Evolutionary conservation across 345 rosid species (phyloP).

Genomic region (Populus alba): DNA sequence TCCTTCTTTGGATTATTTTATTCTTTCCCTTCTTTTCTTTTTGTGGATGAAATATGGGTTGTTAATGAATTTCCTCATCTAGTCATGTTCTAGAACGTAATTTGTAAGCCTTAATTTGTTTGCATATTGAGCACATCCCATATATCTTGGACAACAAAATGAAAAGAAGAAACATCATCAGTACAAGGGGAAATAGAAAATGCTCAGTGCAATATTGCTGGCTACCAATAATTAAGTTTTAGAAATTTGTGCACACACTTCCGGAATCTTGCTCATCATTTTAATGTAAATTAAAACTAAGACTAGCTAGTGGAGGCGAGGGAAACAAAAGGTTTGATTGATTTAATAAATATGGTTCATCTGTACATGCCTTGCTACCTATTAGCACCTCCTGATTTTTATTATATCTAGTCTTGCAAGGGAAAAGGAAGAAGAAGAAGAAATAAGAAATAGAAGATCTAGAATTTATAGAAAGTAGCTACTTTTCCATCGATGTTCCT

Average conservation of each 20-base stretch:
- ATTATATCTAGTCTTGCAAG: constrained; percentile 13
- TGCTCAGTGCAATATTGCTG: neutral
- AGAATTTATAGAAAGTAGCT: neutral
- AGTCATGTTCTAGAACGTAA: neutral
- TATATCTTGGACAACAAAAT: neutral
- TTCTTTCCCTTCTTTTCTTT: neutral
- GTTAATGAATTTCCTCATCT: neutral
- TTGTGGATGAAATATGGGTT: neutral
- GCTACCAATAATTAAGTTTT: neutral
- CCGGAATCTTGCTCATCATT: neutral
- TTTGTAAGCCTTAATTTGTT: neutral
- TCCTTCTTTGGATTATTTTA: neutral
- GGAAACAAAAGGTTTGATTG: constrained; percentile 1
- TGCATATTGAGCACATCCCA: neutral
- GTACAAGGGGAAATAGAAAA: neutral
- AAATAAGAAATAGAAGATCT: neutral
- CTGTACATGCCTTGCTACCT: constrained; percentile 26
- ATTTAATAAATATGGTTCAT: constrained; percentile 28
- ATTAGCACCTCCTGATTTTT: constrained; percentile 8
- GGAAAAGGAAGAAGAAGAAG: neutral
- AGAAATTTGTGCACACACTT: neutral
- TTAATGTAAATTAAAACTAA: constrained; percentile 5
- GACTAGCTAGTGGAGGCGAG: neutral
- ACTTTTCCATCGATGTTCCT: constrained; percentile 21
- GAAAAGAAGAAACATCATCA: neutral